phyloP scores from a whole-genome alignment of 2,329 filamentous ascomycete species.

The Microsporum canis region DNA sequence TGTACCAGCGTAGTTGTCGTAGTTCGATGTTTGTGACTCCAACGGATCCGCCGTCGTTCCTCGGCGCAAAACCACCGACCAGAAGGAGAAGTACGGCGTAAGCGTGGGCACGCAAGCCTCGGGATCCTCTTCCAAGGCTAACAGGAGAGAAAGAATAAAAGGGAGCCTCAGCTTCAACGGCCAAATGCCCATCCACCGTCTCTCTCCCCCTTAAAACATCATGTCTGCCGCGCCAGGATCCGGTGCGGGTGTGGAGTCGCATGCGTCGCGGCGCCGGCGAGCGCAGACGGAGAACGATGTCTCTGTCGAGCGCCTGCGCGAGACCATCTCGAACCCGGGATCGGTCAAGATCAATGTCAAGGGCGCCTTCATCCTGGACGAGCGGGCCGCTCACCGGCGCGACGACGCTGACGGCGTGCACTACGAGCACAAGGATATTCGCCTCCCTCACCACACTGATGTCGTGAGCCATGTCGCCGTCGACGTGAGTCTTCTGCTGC shows the following conservation, averaged over 20 bases:
- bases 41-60: conserved; percentile 4
- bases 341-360: conserved; percentile 90
- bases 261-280: conserved; percentile 15
- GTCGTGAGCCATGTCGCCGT: conserved; percentile 95
- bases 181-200: not conserved
- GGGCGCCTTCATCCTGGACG: conserved; percentile 91
- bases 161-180: not conserved
- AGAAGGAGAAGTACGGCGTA: conserved; percentile 39
- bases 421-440: conserved; percentile 80
- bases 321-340: conserved; percentile 48
- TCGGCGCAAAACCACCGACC: conserved; percentile 20
- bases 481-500: conserved; percentile 53
- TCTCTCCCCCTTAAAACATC: conserved; percentile 1
- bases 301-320: conserved; percentile 23
- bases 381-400: conserved; percentile 35
- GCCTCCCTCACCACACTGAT: conserved; percentile 88
- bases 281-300: conserved; percentile 19
- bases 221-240: conserved; percentile 26
- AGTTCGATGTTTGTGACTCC: not conserved
- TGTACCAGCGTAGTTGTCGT: not conserved
- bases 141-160: not conserved
- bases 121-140: not conserved
- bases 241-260: conserved; percentile 14
- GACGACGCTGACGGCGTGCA: conserved; percentile 45
- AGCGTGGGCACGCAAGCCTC: conserved; percentile 30